phyloP scores from a whole-genome alignment of 2,329 filamentous ascomycete genomes.

The Beauveria asiatica region DNA sequence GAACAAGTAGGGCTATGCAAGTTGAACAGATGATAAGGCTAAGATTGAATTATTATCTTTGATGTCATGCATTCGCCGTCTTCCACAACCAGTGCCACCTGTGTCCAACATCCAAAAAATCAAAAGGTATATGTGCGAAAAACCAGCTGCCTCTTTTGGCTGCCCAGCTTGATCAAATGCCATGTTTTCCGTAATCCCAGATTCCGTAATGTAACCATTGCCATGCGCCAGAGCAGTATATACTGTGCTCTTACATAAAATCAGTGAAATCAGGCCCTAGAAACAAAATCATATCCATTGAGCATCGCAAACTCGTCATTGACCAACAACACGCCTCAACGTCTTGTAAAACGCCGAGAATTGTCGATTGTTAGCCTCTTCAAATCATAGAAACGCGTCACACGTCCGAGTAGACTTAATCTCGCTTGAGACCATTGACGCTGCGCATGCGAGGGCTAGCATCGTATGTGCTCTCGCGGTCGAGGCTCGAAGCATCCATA shows the following conservation, averaged over 20 bases:
- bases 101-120: slow-evolving; percentile 2
- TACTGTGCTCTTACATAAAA: background rate
- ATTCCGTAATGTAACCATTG: background rate
- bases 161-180: background rate
- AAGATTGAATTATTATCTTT: background rate
- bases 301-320: too few species aligned
- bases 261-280: background rate
- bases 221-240: background rate
- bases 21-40: background rate
- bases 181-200: background rate
- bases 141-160: background rate
- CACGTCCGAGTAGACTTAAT: background rate
- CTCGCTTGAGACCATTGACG: background rate
- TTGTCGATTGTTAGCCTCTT: background rate
- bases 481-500: background rate
- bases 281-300: background rate
- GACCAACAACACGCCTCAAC: background rate
- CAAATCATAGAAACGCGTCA: background rate
- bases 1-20: background rate
- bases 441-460: slow-evolving; percentile 2
- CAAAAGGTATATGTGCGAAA: slow-evolving; percentile 3
- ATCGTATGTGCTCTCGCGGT: slow-evolving; percentile 6
- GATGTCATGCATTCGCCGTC: background rate
- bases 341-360: background rate
- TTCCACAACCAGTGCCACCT: background rate